A percentile compares a stretch with the other conserved stretches of the same genome.
phyloP scores from a whole-genome alignment of 129 eudicot genomes.

The Dittrichia graveolens region DNA sequence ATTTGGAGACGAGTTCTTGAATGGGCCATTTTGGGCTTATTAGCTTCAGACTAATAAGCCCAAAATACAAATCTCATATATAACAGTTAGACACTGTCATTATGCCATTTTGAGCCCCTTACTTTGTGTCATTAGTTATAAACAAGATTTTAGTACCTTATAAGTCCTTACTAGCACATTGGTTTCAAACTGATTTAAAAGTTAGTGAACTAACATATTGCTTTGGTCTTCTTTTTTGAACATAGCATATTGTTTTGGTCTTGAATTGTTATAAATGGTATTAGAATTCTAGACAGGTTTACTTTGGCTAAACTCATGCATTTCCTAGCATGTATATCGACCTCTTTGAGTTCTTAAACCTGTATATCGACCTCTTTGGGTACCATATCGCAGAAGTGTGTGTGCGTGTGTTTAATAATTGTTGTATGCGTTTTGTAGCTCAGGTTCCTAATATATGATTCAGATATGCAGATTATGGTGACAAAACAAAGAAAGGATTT shows the following conservation, averaged over 20 bases:
- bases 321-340: no score
- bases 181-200: no score
- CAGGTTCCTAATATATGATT: constrained; percentile 29
- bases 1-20: background rate
- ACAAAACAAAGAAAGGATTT: constrained; percentile 85
- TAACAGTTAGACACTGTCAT: no score
- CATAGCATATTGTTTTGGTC: no score
- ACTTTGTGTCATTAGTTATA: background rate
- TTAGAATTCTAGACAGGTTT: no score
- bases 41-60: background rate
- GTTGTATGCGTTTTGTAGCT: constrained; percentile 7
- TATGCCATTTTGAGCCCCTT: background rate
- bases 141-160: background rate
- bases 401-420: background rate
- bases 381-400: background rate
- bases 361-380: constrained; percentile 25
- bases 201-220: no score
- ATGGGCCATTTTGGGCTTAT: background rate
- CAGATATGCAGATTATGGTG: constrained; percentile 68
- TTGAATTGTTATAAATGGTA: no score
- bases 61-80: background rate
- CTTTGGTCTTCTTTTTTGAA: no score
- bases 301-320: no score
- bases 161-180: no score
- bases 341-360: no score